Evolutionary conservation across 78 protist genomes (phyloP), one percentile per base, ranked within the genome.

Genomic region (Mantamonas sphyraenae): DNA sequence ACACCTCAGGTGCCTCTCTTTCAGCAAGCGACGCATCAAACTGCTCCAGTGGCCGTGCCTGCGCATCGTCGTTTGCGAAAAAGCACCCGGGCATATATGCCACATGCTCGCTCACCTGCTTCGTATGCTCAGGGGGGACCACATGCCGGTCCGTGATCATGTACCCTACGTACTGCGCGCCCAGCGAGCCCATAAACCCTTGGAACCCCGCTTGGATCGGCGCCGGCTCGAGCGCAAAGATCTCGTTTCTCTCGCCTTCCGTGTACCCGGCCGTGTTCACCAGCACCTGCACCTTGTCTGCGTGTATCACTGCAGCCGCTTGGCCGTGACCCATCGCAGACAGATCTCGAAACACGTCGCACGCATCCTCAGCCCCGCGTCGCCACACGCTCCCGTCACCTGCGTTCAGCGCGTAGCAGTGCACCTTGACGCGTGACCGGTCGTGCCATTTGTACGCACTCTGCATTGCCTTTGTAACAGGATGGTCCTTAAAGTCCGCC

Each of bases 181-280:
- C 86, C 24, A 72, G 34, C 20, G 87, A 63, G 47, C 68, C 64
- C 12, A 78, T 77, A 16, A 62, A 82, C 24, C 87, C 87, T n/a
- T 76, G 58, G 64, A 63, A 70, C 53, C 53, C 42, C 28, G 60
- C 66, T 38, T 74, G 81, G 26, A 68, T 59, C 17, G 87, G 87
- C 0, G 78, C 69, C 16, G 82, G 79, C 12, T 35, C 55, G 24
- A 62, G 35, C 4, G 87, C 87, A 51, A 82, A 68, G 12, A 82
- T 71, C 0, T 82, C 81, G 31, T 28, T 37, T 17, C 77, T 7
- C 24, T 43, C 43, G 42, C 70, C 71, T 28, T 45, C 37, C 3
- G 87, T 75, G 69, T 82, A 62, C n/a, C 87, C 87, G 35, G 66
- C 39, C 61, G 76, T 81, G 43, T 74, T 63, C 43, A 82, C 70